Evolutionary conservation across 2,329 filamentous ascomycete genomes (phyloP).

Genomic region (Didymella glomerata): DNA sequence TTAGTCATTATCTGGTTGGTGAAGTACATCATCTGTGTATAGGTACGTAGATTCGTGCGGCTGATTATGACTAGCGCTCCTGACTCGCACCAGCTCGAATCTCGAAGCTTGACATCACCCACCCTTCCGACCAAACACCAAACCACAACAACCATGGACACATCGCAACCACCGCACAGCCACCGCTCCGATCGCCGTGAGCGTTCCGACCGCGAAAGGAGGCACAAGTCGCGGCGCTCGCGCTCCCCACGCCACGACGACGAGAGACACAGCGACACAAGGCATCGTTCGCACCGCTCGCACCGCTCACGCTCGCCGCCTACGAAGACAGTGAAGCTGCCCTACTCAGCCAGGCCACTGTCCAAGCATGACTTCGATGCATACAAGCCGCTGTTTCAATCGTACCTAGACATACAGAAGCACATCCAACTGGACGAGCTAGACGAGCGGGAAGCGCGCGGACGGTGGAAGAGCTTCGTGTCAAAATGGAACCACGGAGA

Average conservation of each 20-base stretch:
- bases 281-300: constrained; percentile 14
- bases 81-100: constrained; percentile 4
- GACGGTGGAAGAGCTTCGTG: constrained; percentile 93
- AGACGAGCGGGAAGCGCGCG: constrained; percentile 76
- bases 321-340: constrained; percentile 57
- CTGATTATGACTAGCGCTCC: neutral
- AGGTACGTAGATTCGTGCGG: neutral
- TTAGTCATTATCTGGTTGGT: too few species aligned
- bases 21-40: neutral
- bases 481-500: constrained; percentile 90
- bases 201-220: constrained; percentile 21
- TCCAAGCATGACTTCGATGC: constrained; percentile 71
- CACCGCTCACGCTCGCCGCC: constrained; percentile 45
- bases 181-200: constrained; percentile 9
- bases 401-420: constrained; percentile 91
- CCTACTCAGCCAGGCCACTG: constrained; percentile 71
- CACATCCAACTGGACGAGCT: constrained; percentile 72
- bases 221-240: constrained; percentile 50
- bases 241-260: constrained; percentile 43
- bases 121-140: constrained; percentile 4
- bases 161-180: constrained; percentile 2
- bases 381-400: constrained; percentile 77
- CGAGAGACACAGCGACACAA: constrained; percentile 36
- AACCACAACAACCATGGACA: constrained; percentile 10
- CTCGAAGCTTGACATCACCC: constrained; percentile 15